Base-by-base conservation (phyloP, 2,329 filamentous ascomycete species). In the Amphichorda felina region DNA sequence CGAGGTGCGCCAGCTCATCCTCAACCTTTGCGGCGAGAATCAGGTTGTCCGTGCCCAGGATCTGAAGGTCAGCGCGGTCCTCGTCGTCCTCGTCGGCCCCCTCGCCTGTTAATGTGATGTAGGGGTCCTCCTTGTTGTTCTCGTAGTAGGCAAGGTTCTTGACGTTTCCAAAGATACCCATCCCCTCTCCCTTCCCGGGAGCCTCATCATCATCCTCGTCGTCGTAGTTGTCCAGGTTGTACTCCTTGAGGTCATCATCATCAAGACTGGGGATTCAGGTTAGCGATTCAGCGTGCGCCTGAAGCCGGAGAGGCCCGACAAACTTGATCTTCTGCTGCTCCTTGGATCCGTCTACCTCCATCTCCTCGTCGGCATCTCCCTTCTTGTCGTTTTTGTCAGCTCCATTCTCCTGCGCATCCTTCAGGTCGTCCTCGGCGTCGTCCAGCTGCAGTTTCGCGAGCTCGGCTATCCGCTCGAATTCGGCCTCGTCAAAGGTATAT, bases 181-280 rank as follows among this genome's bases (percentile, higher is more conserved):
- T 80, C 36, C 79, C 73, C 50, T 85, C 79, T 34, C 73, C 76
- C 14, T 61, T 60, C 16, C 66, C 67, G 22, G 47, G 44, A 19
- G 54, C 51, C 14, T 52, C 56, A 13, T n/a, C n/a, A n/a, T 84
- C 74, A 21, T 77, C 78, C 32, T 91, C 83, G 46, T 91, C 82
- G 49, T 98, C 91, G 57, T 98, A 98, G 58, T 94, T 79, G 44
- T 96, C 89, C 37, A 98, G 72, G 53, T 98, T 81, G 60, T 95
- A 98, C 60, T 98, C 87, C 60, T 89, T 91, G 34, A 98, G 70
- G 54, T 94, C 88, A 45, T 93, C 85, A 51, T 94, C 86, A 43
- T 81, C 66, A 26, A 75, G 63, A 38, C 68, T 72, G 43, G 16
- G 8, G 9, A 4, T 11, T 6, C 6, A 24, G 6, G 21, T 24